These are phyloP conservation scores for Melanogaster broomeanus DNA, from an alignment of 768 basidiomycete genomes.

Conservation along the genomic window DNA sequence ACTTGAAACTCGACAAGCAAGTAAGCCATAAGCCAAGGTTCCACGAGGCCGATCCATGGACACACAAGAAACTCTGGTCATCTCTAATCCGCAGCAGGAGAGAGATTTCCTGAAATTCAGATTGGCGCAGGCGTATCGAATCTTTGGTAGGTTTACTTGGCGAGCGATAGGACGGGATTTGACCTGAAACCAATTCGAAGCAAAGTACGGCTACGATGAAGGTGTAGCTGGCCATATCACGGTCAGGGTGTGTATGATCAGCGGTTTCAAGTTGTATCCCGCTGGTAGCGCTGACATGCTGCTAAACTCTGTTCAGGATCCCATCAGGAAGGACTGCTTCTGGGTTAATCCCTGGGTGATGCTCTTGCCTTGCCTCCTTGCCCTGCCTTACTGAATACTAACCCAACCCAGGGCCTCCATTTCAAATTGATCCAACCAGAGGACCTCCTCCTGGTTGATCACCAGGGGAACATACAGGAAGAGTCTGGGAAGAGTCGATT, in stretches of 20 bases:
- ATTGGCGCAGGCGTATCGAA: conserved; percentile 47
- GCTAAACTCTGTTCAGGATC: conserved; percentile 30
- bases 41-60: not conserved
- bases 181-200: not conserved
- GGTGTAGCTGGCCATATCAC: conserved; percentile 55
- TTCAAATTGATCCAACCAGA: conserved; percentile 46
- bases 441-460: conserved; percentile 49
- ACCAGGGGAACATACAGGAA: conserved; percentile 32
- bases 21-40: not conserved
- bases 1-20: not conserved
- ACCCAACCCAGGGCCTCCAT: conserved; percentile 37
- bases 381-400: not conserved
- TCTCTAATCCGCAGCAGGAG: conserved; percentile 37
- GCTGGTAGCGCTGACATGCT: not conserved
- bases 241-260: conserved; percentile 31
- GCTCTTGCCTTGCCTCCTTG: not conserved
- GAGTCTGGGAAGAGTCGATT: conserved; percentile 35
- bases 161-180: not conserved
- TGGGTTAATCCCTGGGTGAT: conserved; percentile 51
- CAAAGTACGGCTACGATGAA: conserved; percentile 45
- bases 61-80: conserved; percentile 23
- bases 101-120: conserved; percentile 46
- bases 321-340: conserved; percentile 42
- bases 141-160: conserved; percentile 37
- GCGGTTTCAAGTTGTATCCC: not conserved